phyloP scores from a whole-genome alignment of 2,329 filamentous ascomycete genomes.

The Sporothrix luriei region DNA sequence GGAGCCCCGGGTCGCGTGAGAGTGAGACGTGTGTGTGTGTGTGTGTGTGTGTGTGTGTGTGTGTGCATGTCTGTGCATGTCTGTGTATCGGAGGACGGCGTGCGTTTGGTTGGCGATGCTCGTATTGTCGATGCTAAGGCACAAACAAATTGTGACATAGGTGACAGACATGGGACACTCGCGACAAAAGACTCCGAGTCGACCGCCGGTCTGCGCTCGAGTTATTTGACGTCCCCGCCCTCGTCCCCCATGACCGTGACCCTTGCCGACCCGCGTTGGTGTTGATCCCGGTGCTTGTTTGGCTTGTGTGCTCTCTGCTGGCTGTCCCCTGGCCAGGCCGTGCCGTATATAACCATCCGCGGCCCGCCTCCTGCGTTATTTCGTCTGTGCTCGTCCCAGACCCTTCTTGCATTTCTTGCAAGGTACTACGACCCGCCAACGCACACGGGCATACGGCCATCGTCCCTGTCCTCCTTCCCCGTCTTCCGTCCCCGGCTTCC shows the following conservation, averaged over 20 bases:
- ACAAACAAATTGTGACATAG: too few relatives aligned
- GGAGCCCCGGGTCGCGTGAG: constrained; percentile 8
- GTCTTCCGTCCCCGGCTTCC: too few relatives aligned
- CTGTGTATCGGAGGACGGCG: too few relatives aligned
- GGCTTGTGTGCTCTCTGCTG: not conserved
- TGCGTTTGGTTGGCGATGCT: not conserved
- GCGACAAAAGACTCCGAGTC: not conserved
- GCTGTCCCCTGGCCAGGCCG: not conserved
- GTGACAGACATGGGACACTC: not conserved
- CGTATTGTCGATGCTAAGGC: not conserved
- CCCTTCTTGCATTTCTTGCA: not conserved
- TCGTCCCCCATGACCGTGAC: not conserved
- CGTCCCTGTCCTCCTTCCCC: too few relatives aligned
- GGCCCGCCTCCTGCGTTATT: not conserved
- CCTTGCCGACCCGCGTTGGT: not conserved
- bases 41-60: too few relatives aligned
- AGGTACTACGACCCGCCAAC: not conserved
- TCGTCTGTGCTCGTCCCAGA: not conserved
- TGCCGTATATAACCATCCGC: not conserved
- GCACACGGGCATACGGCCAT: too few relatives aligned
- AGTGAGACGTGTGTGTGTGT: not conserved
- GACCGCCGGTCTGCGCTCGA: not conserved
- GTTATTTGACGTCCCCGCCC: not conserved
- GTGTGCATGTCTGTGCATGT: too few relatives aligned
- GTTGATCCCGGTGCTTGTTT: not conserved